Conservation (phyloP, 1,284 basidiomycete genomes). For the Tilletiaria anomala region DNA sequence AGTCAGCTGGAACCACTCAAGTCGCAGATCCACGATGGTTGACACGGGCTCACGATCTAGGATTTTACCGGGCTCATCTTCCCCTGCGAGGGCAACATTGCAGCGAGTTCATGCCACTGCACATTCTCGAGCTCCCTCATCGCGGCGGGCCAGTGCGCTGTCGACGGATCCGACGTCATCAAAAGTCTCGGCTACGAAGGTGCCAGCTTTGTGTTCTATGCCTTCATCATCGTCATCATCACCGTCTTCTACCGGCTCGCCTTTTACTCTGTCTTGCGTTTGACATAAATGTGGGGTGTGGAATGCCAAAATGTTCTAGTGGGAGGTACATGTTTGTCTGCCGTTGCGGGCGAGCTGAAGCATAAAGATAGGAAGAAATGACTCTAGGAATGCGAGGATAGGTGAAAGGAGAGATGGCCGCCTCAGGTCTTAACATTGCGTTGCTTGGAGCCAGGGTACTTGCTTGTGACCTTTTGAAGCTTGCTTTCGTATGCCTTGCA, state of each 20-base stretch:
- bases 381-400: too few relatives aligned
- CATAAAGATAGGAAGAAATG: too few relatives aligned
- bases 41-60: background rate
- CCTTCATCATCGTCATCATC: constrained; percentile 33
- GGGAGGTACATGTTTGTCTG: too few relatives aligned
- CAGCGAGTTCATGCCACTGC: constrained; percentile 15
- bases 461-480: too few relatives aligned
- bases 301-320: too few relatives aligned
- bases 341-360: too few relatives aligned
- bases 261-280: background rate
- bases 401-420: too few relatives aligned
- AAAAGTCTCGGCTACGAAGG: constrained; percentile 21
- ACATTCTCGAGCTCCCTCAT: constrained; percentile 7
- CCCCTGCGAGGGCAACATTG: constrained; percentile 38
- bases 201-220: constrained; percentile 22
- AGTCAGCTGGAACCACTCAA: background rate
- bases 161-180: constrained; percentile 10
- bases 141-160: constrained; percentile 5
- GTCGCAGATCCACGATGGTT: background rate
- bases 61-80: constrained; percentile 48
- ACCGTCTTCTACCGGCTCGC: background rate
- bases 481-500: too few relatives aligned
- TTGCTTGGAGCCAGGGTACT: too few relatives aligned
- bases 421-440: too few relatives aligned
- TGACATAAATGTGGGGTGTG: too few relatives aligned